phyloP scores from a whole-genome alignment of 192 early-diverging fungal genomes.

The Backusella parvicylindrica region DNA sequence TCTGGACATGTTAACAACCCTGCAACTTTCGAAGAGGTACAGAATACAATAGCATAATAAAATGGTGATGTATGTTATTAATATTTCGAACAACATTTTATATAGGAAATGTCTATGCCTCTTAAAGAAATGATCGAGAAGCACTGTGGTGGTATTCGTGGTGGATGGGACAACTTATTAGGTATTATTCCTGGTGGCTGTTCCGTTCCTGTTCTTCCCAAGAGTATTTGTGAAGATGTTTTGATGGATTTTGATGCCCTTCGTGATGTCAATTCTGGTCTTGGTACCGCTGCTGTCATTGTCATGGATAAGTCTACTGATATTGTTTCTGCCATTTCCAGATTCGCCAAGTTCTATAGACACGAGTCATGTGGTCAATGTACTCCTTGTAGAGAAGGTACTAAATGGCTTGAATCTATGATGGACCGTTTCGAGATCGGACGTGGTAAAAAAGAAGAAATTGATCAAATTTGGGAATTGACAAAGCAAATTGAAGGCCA shows the following conservation, averaged over 20 bases:
- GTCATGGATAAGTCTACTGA: conserved; percentile 99
- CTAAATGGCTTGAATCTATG: conserved; percentile 92
- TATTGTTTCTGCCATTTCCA: conserved; percentile 89
- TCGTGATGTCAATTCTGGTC: conserved; percentile 87
- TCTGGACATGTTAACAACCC: conserved; percentile 98
- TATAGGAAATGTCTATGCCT: conserved; percentile 90
- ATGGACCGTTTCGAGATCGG: conserved; percentile 94
- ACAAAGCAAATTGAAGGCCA: conserved; percentile 98
- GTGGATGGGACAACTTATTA: conserved; percentile 98
- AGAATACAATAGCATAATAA: not conserved
- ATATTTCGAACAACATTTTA: not conserved
- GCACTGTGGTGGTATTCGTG: conserved; percentile 95
- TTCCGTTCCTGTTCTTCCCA: conserved; percentile 90
- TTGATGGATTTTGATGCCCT: conserved; percentile 99
- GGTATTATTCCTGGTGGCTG: conserved; percentile 97
- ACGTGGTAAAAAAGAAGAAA: conserved; percentile 76
- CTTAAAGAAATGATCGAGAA: conserved; percentile 89
- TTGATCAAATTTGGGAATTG: conserved; percentile 96
- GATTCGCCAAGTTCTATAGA: conserved; percentile 93
- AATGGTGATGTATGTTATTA: not conserved
- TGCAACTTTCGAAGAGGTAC: conserved; percentile 89
- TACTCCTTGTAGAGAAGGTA: conserved; percentile 97
- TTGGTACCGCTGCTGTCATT: conserved; percentile 94
- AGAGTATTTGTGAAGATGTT: conserved; percentile 83
- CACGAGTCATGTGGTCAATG: conserved; percentile 99